A percentile compares a stretch with the other conserved stretches of the same genome.
Conservation (phyloP, 176 grass and related monocot genomes). For the Themeda triandra region DNA sequence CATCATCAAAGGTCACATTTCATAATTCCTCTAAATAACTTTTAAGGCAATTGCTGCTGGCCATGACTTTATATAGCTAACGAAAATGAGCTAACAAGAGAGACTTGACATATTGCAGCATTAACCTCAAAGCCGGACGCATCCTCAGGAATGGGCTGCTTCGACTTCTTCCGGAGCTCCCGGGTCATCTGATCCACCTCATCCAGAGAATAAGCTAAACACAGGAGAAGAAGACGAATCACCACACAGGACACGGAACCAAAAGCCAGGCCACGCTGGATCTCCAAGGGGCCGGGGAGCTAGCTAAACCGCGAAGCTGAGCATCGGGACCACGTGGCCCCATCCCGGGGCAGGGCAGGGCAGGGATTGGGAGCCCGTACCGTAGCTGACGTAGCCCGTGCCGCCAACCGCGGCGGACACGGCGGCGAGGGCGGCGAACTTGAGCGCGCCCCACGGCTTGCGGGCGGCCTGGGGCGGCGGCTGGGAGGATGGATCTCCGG, state of each 20-base stretch:
- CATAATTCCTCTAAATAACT: neutral
- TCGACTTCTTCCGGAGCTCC: constrained; percentile 47
- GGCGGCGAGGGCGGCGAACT: constrained; percentile 44
- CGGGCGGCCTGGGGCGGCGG: constrained; percentile 28
- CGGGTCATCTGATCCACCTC: constrained; percentile 76
- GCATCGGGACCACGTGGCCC: neutral
- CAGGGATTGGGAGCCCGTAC: constrained; percentile 35
- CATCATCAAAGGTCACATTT: neutral
- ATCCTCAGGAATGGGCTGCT: constrained; percentile 28
- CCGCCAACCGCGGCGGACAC: constrained; percentile 47
- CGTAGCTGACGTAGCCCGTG: constrained; percentile 73
- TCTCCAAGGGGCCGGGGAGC: neutral
- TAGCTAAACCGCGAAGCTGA: neutral
- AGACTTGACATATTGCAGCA: neutral
- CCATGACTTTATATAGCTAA: neutral
- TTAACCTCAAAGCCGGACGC: constrained; percentile 61
- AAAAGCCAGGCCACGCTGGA: constrained; percentile 1
- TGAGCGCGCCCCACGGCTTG: constrained; percentile 47
- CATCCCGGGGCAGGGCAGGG: neutral
- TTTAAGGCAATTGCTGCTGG: neutral
- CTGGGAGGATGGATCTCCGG: constrained; percentile 12
- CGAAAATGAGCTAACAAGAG: neutral
- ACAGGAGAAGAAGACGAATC: constrained; percentile 11
- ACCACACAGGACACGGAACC: neutral
- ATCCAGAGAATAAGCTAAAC: constrained; percentile 67